Conservation (phyloP, 305 asterid species). For the Plantago coronopus region DNA sequence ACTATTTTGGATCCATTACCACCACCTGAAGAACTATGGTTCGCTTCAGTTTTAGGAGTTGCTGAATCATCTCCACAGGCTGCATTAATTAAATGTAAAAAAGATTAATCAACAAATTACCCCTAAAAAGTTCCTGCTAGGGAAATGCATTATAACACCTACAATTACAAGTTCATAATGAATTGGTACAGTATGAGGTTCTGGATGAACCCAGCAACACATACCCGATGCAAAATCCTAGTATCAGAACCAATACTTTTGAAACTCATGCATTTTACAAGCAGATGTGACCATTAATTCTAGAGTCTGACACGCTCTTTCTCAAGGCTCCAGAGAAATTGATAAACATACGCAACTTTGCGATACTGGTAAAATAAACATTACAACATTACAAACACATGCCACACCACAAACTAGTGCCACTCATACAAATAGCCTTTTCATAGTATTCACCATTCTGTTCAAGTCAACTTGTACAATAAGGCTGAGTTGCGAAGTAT, state of each 20-base stretch:
- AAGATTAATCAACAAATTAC: slow-evolving; percentile 17
- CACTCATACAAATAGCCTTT: no score
- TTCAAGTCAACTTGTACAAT: no score
- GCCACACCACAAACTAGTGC: no score
- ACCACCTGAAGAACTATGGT: slow-evolving; percentile 33
- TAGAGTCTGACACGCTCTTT: no score
- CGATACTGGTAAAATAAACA: no score
- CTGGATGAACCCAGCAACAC: not conserved
- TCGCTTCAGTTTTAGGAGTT: slow-evolving; percentile 38
- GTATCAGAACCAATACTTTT: not conserved
- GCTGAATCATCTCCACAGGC: slow-evolving; percentile 53
- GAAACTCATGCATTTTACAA: not conserved
- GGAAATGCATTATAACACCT: slow-evolving; percentile 2
- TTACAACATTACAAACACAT: no score
- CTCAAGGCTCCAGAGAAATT: no score
- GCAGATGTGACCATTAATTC: no score
- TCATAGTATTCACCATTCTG: no score
- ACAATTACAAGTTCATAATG: not conserved
- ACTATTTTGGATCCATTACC: slow-evolving; percentile 44
- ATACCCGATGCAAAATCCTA: not conserved
- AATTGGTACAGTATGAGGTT: not conserved
- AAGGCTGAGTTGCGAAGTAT: no score
- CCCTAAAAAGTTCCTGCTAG: not conserved
- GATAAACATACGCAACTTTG: no score
- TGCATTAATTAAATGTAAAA: slow-evolving; percentile 29